phyloP scores from a whole-genome alignment of 192 early-diverging fungal genomes.

The Martensiomyces pterosporus region DNA sequence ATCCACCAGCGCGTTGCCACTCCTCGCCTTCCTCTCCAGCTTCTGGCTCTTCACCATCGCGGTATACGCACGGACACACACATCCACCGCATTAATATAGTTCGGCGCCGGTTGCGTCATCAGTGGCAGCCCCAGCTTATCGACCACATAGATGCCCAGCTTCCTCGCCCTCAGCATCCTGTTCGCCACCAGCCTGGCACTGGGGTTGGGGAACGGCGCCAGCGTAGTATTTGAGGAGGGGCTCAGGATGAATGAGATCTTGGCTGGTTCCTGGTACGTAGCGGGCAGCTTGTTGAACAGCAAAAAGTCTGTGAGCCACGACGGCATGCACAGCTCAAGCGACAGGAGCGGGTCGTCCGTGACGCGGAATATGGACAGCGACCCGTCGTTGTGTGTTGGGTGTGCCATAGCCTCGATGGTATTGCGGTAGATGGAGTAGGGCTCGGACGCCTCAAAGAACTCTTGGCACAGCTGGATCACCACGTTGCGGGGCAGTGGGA shows the following conservation, averaged over 20 bases:
- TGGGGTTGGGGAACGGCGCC: conserved; percentile 45
- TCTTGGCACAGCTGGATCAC: conserved; percentile 27
- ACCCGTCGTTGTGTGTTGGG: neutral
- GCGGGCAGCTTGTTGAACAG: conserved; percentile 64
- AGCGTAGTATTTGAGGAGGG: conserved; percentile 54
- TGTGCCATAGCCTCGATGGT: conserved; percentile 11
- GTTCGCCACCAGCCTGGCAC: conserved; percentile 73
- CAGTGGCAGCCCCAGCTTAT: conserved; percentile 60
- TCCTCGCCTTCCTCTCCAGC: neutral
- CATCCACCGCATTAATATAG: conserved; percentile 40
- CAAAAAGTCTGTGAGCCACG: conserved; percentile 83
- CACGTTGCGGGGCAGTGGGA: conserved; percentile 36
- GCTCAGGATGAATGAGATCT: conserved; percentile 78
- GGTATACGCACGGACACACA: conserved; percentile 23
- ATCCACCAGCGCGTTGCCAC: conserved; percentile 6
- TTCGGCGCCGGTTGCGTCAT: conserved; percentile 44
- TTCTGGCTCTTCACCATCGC: neutral
- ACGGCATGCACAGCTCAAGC: conserved; percentile 70
- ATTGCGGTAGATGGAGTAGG: conserved; percentile 35
- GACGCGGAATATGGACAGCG: conserved; percentile 27
- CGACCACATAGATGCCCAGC: conserved; percentile 76
- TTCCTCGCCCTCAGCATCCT: conserved; percentile 86
- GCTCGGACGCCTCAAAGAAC: conserved; percentile 27
- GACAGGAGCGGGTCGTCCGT: conserved; percentile 38
- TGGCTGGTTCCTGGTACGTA: conserved; percentile 69